phyloP scores from a whole-genome alignment of 352 stramenopile genomes.

The Pythium aristosporum region DNA sequence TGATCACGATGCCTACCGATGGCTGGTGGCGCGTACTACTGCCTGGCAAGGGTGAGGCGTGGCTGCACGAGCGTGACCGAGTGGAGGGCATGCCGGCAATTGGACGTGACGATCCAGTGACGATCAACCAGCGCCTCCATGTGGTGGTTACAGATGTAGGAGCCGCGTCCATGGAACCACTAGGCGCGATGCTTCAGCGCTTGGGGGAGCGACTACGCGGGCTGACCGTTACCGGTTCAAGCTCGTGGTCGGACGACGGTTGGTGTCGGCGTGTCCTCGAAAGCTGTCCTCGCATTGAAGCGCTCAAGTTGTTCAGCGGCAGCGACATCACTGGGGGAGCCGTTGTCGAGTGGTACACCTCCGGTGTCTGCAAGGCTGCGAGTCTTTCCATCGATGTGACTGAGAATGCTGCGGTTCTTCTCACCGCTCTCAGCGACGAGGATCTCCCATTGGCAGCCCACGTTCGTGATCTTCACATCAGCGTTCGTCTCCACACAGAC shows the following conservation, averaged over 20 bases:
- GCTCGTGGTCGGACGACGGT: background rate
- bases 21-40: background rate
- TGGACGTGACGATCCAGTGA: background rate
- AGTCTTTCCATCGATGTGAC: background rate
- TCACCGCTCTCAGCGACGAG: background rate
- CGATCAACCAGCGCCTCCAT: background rate
- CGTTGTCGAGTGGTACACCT: background rate
- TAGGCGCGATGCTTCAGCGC: background rate
- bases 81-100: background rate
- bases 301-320: background rate
- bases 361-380: background rate
- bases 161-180: background rate
- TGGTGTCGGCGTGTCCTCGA: background rate
- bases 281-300: background rate
- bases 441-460: background rate
- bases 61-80: background rate
- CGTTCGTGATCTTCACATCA: background rate
- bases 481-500: background rate
- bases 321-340: background rate
- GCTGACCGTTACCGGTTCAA: background rate
- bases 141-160: background rate
- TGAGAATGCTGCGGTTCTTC: background rate
- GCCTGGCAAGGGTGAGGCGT: background rate
- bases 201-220: background rate
- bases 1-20: background rate